Base-by-base conservation (phyloP, 306 rosid species). In the Rosa persica region DNA sequence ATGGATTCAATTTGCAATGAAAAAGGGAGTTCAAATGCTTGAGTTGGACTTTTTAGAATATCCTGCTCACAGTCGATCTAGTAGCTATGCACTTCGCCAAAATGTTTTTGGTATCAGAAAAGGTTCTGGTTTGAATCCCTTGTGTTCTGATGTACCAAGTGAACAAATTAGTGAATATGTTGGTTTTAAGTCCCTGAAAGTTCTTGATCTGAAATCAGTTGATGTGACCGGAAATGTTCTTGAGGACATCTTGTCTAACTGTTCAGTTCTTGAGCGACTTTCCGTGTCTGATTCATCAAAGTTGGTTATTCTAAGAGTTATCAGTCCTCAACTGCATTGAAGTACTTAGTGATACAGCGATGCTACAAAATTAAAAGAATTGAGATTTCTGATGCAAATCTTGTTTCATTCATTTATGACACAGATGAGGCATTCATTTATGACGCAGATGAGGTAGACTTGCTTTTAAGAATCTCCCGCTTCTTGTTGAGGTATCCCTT, bases 401-500 rank as follows among this genome's bases (percentile, higher is more conserved):
- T 74, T 23, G 51, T 74, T 57, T 55, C 77, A 5, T 23, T 74
- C 8, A 22, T 3, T 39, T 54, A 12, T 39, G 67, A 12, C 0
- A 36, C 36, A 38, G n/a, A 19, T 20, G 30, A 3, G 52, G 19
- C 4, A 48, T 43, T 43, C 46, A 43, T 43, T 43, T 43, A 43
- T 43, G 46, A 43, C 46, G 2, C 46, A 43, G 47, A 7, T 43
- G 13, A 73, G 20, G n/a, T 39, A 4, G 11, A 12, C 39, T 57
- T 74, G 40, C 12, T 38, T 54, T 55, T 39, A 39, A 16, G 54
- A 74, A 74, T 57, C 54, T 74, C 7, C 68, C 68, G 36, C 36
- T 10, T 15, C 68, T 74, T 74, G 68, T 74, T 40, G 77, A 74
- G 77, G 52, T 57, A 10, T 74, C 68, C 67, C 58, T 73, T 49